Evolutionary conservation across 2,329 filamentous ascomycete genomes (phyloP), one percentile per base, ranked within the genome.

Genomic region (Colletotrichum sansevieriae): DNA sequence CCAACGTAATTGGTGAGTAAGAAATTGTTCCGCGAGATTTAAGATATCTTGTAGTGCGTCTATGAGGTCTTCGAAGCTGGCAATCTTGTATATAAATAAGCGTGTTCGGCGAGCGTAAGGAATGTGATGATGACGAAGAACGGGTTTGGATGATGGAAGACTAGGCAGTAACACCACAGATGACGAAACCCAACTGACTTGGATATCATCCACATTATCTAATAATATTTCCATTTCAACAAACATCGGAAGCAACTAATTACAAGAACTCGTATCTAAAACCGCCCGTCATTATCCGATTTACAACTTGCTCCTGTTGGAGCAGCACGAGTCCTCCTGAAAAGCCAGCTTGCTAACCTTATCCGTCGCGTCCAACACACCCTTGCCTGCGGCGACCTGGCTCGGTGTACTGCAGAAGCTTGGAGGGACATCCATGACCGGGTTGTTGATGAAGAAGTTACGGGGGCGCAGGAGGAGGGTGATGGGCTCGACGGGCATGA

Each of bases 401-500:
- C 89, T 93, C 1, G 94, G 93, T 33, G 91, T 91, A 72, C 86
- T 88, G 47, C 87, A 88, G 78, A 90, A 95, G 74, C 88, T 92
- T 0, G 93, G 92, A 64, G 92, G 91, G 15, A 97, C 91, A 78
- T 97, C 92, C 78, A 97, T 82, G 63, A 89, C 91, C 2, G 93
- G 93, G 76, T 95, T 97, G 73, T 88, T 86, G 22, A 85, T 81
- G 80, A 97, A 97, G 86, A 97, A 97, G 82, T 97, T 91, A 47
- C 93, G 83, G 3, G 94, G 94, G 37, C 93, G 83, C 46, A 97
- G 83, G 41, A 97, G 84, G 73, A 97, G 82, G 1, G 89, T 93
- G 87, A 97, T 95, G 0, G 93, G 92, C 83, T 95, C 92, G 0
- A 88, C 92, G 0, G 94, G 94, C 94, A 97, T 97, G 73, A 97